Evolutionary conservation across 2,329 filamentous ascomycete species (phyloP).

Genomic region (Phoma sp.): DNA sequence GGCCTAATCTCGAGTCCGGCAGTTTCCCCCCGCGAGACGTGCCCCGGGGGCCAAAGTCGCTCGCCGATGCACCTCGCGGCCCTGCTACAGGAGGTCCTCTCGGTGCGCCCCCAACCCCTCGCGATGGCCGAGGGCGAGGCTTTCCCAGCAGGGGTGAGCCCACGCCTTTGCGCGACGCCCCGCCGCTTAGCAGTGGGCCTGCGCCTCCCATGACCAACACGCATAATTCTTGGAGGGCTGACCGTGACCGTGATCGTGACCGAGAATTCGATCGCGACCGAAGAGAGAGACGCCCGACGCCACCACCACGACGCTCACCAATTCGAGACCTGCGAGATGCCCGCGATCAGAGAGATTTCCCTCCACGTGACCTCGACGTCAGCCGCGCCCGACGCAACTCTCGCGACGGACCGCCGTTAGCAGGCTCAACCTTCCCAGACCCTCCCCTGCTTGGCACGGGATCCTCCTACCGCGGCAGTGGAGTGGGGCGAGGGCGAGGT

Average conservation of each 20-base stretch:
- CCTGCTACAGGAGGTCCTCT: constrained; percentile 41
- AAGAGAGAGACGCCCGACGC: constrained; percentile 66
- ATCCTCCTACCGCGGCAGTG: constrained; percentile 60
- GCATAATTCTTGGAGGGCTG: constrained; percentile 61
- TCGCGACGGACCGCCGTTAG: constrained; percentile 74
- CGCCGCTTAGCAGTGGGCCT: constrained; percentile 52
- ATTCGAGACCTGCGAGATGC: constrained; percentile 61
- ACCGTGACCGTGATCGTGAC: constrained; percentile 58
- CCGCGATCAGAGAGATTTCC: constrained; percentile 67
- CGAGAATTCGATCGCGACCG: constrained; percentile 62
- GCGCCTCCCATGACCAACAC: constrained; percentile 40
- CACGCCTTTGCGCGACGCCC: constrained; percentile 63
- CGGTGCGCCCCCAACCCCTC: constrained; percentile 54
- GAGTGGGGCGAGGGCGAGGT: constrained; percentile 59
- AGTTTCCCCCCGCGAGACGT: constrained; percentile 61
- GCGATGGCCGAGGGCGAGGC: constrained; percentile 63
- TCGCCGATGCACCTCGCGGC: constrained; percentile 67
- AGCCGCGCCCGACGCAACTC: constrained; percentile 72
- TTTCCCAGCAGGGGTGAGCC: constrained; percentile 68
- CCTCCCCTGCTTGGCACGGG: constrained; percentile 62
- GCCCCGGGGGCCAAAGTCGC: constrained; percentile 80
- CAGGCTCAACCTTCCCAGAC: constrained; percentile 74
- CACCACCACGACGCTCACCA: constrained; percentile 66
- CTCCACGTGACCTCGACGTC: constrained; percentile 68
- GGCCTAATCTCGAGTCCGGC: constrained; percentile 37